Evolutionary conservation across 2,329 filamentous ascomycete species (phyloP).

Genomic region (Fusarium beomiforme): DNA sequence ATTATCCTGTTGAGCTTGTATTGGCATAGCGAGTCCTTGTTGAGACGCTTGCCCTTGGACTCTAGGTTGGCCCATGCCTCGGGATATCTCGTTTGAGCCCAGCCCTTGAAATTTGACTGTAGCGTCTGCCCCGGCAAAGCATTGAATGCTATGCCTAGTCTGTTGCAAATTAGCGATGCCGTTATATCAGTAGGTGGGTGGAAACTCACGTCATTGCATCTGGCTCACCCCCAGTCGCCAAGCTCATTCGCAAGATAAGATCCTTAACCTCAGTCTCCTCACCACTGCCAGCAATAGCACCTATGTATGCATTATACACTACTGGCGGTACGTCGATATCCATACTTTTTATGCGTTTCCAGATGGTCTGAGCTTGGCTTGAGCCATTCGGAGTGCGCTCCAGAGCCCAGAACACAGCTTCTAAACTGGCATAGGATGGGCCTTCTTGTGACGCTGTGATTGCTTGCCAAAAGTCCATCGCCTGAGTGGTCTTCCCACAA

Average conservation of each 20-base stretch:
- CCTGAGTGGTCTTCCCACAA: slow-evolving; percentile 71
- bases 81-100: slow-evolving; percentile 76
- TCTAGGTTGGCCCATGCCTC: slow-evolving; percentile 74
- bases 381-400: slow-evolving; percentile 69
- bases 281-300: slow-evolving; percentile 78
- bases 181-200: neutral
- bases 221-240: slow-evolving; percentile 72
- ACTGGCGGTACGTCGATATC: slow-evolving; percentile 79
- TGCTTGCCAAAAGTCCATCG: slow-evolving; percentile 83
- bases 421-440: slow-evolving; percentile 82
- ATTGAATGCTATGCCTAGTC: slow-evolving; percentile 81
- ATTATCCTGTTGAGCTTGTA: slow-evolving; percentile 62
- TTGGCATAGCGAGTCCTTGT: slow-evolving; percentile 56
- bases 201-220: slow-evolving; percentile 75
- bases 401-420: slow-evolving; percentile 83
- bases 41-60: slow-evolving; percentile 58
- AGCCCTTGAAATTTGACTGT: slow-evolving; percentile 77
- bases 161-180: slow-evolving; percentile 48
- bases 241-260: slow-evolving; percentile 73
- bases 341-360: slow-evolving; percentile 75
- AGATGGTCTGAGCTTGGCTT: slow-evolving; percentile 72
- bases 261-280: slow-evolving; percentile 73
- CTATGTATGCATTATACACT: slow-evolving; percentile 81
- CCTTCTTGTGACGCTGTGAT: slow-evolving; percentile 88
- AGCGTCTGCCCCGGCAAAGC: slow-evolving; percentile 71